Evolutionary conservation across 257 asterid genomes (phyloP), one percentile per base, ranked within the genome.

Genomic region (Nicotiana benthamiana): DNA sequence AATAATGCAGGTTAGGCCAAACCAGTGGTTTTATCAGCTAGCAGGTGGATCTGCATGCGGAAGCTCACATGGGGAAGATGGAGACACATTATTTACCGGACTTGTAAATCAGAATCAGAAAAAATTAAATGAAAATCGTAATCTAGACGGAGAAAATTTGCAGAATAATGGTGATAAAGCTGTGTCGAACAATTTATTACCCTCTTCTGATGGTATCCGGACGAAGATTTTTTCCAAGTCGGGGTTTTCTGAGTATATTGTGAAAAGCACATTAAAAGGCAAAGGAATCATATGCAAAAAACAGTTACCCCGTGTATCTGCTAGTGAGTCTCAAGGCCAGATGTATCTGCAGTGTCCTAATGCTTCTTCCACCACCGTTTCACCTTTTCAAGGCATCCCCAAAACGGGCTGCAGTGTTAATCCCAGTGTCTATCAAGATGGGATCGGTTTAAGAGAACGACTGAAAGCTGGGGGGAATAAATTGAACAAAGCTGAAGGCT

Each of bases 171-270:
- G 86, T 27, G 91, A 83, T 57, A 87, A 86, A 83, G 85, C 82
- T 83, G 70, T 82, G 78, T 82, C 83, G 3, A 91, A 72, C 28
- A 84, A 87, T 88, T 75, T 67, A 65, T 77, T 86, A 72, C 66
- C 84, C 76, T 78, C 97, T 63, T 79, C 94, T 85, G 94, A 92
- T 83, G 92, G 95, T 82, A 89, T 89, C 80, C 87, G 97, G 82
- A 91, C 97, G 70, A 95, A 93, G 86, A 90, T 92, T 18, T 74
- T 93, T 46, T 92, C 98, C 6, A 95, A 89, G 75, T 90, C 96
- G 66, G 98, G 98, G 60, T 89, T 88, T 84, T 89, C 98, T 11
- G 94, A 92, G 82, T 92, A 90, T 87, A 91, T 91, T 85, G 75
- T 92, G 68, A 95, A 91, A 80, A 92, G 84, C 88, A 85, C 97